Percentiles rank a stretch among this genome's conserved stretches.
Evolutionary conservation across 108 stramenopile genomes (phyloP).

Genomic region (Cyclostephanos invisitatus): DNA sequence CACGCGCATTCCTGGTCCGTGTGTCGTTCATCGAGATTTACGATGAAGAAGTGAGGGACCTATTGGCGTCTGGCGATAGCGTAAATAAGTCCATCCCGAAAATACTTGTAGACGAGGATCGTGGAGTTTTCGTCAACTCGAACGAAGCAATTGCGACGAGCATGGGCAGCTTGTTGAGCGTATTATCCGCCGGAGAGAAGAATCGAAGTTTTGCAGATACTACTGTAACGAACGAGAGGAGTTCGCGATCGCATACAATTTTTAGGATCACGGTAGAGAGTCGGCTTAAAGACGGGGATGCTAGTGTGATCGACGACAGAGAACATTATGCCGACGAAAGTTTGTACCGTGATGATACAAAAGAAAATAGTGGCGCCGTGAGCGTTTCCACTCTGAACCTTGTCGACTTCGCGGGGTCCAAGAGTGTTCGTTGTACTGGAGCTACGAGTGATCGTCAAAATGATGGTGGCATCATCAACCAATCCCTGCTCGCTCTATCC

Average conservation of each 20-base stretch:
- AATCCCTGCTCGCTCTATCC: constrained; percentile 94
- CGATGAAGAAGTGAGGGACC: constrained; percentile 98
- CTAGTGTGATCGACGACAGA: constrained; percentile 25
- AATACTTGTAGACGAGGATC: constrained; percentile 91
- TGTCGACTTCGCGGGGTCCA: constrained; percentile 90
- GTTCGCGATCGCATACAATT: constrained; percentile 96
- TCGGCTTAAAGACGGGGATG: constrained; percentile 37
- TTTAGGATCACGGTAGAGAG: constrained; percentile 95
- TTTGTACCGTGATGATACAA: constrained; percentile 13
- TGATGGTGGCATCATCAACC: constrained; percentile 99
- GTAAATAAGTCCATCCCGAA: constrained; percentile 46
- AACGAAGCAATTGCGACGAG: constrained; percentile 83
- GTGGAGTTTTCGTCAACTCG: constrained; percentile 95
- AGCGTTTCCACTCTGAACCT: constrained; percentile 85
- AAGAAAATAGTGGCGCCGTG: constrained; percentile 63
- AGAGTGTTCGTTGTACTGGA: constrained; percentile 91
- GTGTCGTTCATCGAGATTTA: constrained; percentile 99
- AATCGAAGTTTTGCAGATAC: constrained; percentile 85
- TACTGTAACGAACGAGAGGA: constrained; percentile 96
- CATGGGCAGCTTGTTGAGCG: constrained; percentile 70
- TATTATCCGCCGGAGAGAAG: constrained; percentile 88
- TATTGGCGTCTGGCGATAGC: constrained; percentile 62
- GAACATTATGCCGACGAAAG: constrained; percentile 30
- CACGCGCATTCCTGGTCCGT: constrained; percentile 82
- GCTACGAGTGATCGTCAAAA: constrained; percentile 95